These are phyloP conservation scores for Cyclotella choctawhatcheeana DNA, from an alignment of 108 stramenopile genomes.

Conservation along the genomic window DNA sequence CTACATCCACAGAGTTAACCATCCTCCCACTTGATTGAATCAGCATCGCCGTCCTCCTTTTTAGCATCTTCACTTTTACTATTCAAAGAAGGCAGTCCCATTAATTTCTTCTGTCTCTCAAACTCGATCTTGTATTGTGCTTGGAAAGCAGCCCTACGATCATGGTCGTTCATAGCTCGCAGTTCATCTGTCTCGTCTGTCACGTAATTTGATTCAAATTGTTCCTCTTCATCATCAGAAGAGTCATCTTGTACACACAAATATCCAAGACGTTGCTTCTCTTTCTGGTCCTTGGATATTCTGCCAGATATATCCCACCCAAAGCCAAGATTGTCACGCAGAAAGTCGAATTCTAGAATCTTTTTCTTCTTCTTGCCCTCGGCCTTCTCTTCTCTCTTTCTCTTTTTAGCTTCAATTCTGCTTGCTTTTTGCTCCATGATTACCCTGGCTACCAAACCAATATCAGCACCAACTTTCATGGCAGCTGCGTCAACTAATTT, in stretches of 20 bases:
- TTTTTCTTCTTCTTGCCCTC: constrained; percentile 32
- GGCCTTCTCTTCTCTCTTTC: constrained; percentile 38
- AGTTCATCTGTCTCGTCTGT: constrained; percentile 63
- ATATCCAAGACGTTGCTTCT: constrained; percentile 36
- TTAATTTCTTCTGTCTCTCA: constrained; percentile 57
- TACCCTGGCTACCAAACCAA: constrained; percentile 59
- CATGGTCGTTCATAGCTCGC: constrained; percentile 65
- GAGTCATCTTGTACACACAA: constrained; percentile 53
- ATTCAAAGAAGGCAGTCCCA: constrained; percentile 35
- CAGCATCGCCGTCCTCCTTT: constrained; percentile 29
- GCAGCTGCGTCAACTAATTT: constrained; percentile 88
- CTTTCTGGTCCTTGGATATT: constrained; percentile 54
- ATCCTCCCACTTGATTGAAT: constrained; percentile 54
- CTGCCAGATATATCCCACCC: constrained; percentile 30
- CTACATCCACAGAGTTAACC: constrained; percentile 13
- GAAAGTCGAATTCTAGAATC: constrained; percentile 53
- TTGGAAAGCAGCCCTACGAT: constrained; percentile 71
- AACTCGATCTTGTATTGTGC: constrained; percentile 81
- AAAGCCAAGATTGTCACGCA: constrained; percentile 79
- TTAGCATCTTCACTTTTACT: constrained; percentile 1
- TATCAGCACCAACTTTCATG: constrained; percentile 71
- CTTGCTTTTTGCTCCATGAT: constrained; percentile 57
- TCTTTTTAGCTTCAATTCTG: constrained; percentile 39
- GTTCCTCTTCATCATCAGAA: constrained; percentile 45
- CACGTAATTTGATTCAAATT: constrained; percentile 40